Evolutionary conservation across 768 basidiomycete species (phyloP).

Genomic region (Wakefieldia striispora): DNA sequence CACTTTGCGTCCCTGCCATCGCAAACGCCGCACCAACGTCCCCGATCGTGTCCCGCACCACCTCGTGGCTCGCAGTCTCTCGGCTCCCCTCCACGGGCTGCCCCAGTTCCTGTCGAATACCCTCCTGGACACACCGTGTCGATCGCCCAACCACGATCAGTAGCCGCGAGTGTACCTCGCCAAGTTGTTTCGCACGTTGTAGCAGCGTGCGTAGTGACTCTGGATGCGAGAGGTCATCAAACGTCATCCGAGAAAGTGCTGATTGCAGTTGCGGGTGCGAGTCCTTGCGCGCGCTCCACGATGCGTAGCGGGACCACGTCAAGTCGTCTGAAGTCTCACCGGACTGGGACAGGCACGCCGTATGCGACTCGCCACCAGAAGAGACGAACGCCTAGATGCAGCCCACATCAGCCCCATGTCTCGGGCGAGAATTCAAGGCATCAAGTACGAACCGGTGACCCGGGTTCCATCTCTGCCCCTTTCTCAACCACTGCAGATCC

Average conservation of each 20-base stretch:
- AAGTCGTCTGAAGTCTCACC: slow-evolving; percentile 75
- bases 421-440: neutral
- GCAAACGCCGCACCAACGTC: slow-evolving; percentile 81
- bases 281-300: slow-evolving; percentile 9
- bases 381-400: neutral
- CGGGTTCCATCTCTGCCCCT: slow-evolving; percentile 39
- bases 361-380: slow-evolving; percentile 47
- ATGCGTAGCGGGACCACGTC: slow-evolving; percentile 65
- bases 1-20: slow-evolving; percentile 53
- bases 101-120: slow-evolving; percentile 57
- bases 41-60: slow-evolving; percentile 77
- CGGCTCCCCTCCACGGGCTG: slow-evolving; percentile 37
- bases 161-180: slow-evolving; percentile 36
- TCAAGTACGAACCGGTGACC: neutral
- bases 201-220: slow-evolving; percentile 57
- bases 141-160: slow-evolving; percentile 77
- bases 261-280: slow-evolving; percentile 5
- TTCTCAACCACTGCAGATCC: slow-evolving; percentile 55
- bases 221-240: slow-evolving; percentile 48
- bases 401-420: neutral
- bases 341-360: slow-evolving; percentile 67
- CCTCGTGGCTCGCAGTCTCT: slow-evolving; percentile 11
- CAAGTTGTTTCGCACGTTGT: slow-evolving; percentile 36
- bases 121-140: slow-evolving; percentile 61
- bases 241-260: slow-evolving; percentile 63